Percentiles rank a stretch among this genome's conserved stretches.
phyloP scores from a whole-genome alignment of 2,329 filamentous ascomycete species.

The Fragosphaeria purpurea region DNA sequence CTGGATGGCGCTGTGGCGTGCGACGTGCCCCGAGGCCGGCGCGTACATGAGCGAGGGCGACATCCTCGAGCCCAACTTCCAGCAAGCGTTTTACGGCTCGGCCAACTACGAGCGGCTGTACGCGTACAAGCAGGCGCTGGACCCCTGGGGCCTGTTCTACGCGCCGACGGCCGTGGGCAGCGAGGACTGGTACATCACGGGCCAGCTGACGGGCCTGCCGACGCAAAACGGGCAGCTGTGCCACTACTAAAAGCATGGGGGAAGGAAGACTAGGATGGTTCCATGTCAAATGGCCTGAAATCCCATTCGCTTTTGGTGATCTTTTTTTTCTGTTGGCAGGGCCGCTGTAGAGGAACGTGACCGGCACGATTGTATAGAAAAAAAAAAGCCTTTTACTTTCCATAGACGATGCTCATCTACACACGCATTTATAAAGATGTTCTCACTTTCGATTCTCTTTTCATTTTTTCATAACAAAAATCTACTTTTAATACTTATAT shows the following conservation, averaged over 20 bases:
- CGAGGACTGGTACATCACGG: conserved; percentile 16
- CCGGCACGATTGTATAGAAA: no score
- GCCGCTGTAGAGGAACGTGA: no score
- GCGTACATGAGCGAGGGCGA: conserved; percentile 31
- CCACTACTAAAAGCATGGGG: not conserved
- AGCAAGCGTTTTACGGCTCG: conserved; percentile 24
- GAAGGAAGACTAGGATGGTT: no score
- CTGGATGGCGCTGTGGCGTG: conserved; percentile 21
- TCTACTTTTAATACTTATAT: no score
- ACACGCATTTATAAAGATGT: no score
- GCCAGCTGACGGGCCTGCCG: conserved; percentile 11
- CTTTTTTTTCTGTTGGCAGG: no score
- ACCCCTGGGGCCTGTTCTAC: conserved; percentile 23
- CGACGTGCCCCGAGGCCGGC: conserved; percentile 23
- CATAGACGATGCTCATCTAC: no score
- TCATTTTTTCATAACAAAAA: no score
- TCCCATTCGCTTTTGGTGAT: no score
- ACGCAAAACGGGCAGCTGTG: conserved; percentile 15
- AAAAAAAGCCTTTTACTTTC: not conserved
- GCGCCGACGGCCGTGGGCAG: conserved; percentile 15
- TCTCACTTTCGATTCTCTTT: no score
- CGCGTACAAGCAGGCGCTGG: conserved; percentile 22
- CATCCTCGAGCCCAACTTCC: conserved; percentile 23
- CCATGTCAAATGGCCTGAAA: no score
- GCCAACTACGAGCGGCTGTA: conserved; percentile 21